Base-by-base conservation (phyloP, 1,284 basidiomycete species). In the Apiotrichum gracile region DNA sequence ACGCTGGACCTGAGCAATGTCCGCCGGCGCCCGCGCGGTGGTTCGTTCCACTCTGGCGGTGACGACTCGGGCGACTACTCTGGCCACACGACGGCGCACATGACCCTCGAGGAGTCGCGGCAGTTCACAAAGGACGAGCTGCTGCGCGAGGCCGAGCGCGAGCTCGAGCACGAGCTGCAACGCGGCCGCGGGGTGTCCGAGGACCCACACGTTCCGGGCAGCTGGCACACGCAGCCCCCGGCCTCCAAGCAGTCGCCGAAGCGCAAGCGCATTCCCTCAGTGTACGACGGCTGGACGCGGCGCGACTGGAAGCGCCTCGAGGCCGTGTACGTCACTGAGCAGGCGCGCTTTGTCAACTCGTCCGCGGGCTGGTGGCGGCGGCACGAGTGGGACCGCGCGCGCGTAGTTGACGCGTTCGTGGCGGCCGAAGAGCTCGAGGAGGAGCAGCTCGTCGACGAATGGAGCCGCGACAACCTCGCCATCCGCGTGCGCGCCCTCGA, bases 61-160 rank as follows among this genome's bases (percentile, higher is more conserved):
- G 35, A 5, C 3, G 25, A 9, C 29, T 14, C 27, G n/a, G 22
- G 31, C 13, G 21, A 48, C 34, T 12, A 39, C n/a, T n/a, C n/a
- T n/a, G n/a, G n/a, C n/a, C n/a, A n/a, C n/a, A 21, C 17, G 17
- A 21, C 47, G 16, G 51, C 44, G 33, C 61, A 59, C 29, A 48
- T 47, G 26, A 60, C 44, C 19, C 41, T 57, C 37, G 61, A 57
- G 17, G 46, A 71, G 61, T 59, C 66, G 3, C 57, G 61, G 6
- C 52, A 56, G 26, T 43, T 64, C 12, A 58, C 58, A 31, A 57
- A 59, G 34, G 59, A 63, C 17, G 77, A 83, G 55, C 72, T 57
- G 2, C 31, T 57, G 12, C 34, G 46, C 26, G 46, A 53, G 1
- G 55, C 51, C 1, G 51, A 53, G 48, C 27, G 34, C n/a, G 48